Conservation (phyloP, 2,329 filamentous ascomycete species). For the Parafenestella ontariensis region DNA sequence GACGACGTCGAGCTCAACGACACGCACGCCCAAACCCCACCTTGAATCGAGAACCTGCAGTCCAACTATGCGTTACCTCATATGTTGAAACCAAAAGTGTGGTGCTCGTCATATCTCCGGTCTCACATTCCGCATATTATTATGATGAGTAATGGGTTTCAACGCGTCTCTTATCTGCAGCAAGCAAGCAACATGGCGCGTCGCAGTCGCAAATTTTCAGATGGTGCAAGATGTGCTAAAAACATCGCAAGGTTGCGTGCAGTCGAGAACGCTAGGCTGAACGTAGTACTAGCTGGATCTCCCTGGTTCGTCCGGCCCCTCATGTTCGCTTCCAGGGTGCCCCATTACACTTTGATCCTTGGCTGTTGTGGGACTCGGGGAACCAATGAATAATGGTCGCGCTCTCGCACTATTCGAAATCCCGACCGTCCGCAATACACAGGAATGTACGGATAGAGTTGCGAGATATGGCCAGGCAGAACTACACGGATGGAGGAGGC, state of each 20-base stretch:
- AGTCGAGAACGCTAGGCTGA: slow-evolving; percentile 11
- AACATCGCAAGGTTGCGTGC: slow-evolving; percentile 14
- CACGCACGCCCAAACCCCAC: neutral
- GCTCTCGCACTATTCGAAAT: neutral
- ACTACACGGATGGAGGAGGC: too few species aligned
- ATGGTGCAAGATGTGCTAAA: slow-evolving; percentile 14
- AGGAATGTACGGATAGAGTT: neutral
- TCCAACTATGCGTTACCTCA: neutral
- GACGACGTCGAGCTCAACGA: slow-evolving; percentile 3
- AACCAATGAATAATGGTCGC: neutral
- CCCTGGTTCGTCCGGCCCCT: slow-evolving; percentile 15
- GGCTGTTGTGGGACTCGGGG: neutral
- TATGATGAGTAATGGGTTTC: neutral
- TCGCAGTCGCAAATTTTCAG: neutral
- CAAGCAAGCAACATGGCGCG: too few species aligned
- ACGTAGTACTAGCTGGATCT: slow-evolving; percentile 12
- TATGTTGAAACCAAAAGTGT: neutral
- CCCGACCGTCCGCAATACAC: neutral
- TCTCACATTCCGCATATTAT: neutral
- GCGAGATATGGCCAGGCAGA: too few species aligned
- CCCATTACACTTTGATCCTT: neutral
- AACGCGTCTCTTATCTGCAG: neutral
- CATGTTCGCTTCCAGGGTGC: slow-evolving; percentile 13
- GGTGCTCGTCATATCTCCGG: neutral
- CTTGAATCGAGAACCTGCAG: too few species aligned